Evolutionary conservation across 1,284 basidiomycete species (phyloP).

Genomic region (Cystobasidiaceae sp.): DNA sequence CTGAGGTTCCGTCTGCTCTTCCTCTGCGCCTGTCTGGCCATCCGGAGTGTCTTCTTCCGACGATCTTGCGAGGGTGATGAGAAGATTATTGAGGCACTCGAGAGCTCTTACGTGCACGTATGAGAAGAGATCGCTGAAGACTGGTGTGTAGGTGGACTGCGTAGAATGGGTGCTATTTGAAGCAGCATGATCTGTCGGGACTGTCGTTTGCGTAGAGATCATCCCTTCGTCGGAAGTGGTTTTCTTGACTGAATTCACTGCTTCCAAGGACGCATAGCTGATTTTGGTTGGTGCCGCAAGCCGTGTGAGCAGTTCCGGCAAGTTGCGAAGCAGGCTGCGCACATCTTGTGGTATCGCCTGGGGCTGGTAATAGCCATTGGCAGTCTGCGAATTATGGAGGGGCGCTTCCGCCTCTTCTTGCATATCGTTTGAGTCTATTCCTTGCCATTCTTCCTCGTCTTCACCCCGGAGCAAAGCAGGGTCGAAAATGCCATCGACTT

Average conservation of each 20-base stretch:
- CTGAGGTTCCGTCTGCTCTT: slow-evolving; percentile 8
- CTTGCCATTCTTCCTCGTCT: slow-evolving; percentile 41
- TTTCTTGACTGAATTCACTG: no score
- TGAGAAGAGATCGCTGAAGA: slow-evolving; percentile 73
- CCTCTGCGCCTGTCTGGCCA: not conserved
- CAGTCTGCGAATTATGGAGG: not conserved
- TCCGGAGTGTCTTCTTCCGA: slow-evolving; percentile 3
- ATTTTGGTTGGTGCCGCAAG: no score
- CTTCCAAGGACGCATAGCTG: no score
- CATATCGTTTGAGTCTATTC: slow-evolving; percentile 38
- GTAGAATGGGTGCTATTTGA: slow-evolving; percentile 35
- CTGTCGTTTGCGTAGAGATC: slow-evolving; percentile 37
- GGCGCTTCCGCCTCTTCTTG: slow-evolving; percentile 42
- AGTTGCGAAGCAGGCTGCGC: no score
- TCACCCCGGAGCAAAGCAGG: slow-evolving; percentile 16
- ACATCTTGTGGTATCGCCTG: no score
- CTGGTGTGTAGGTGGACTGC: slow-evolving; percentile 54
- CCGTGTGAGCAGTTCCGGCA: no score
- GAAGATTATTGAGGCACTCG: slow-evolving; percentile 85
- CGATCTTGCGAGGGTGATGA: slow-evolving; percentile 58
- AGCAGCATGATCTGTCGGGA: not conserved
- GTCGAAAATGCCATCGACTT: slow-evolving; percentile 30
- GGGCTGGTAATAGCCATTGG: slow-evolving; percentile 25
- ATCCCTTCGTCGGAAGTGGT: no score
- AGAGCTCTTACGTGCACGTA: slow-evolving; percentile 75